Evolutionary conservation across 176 grass and related monocot species (phyloP).

Genomic region (Lolium rigidum): DNA sequence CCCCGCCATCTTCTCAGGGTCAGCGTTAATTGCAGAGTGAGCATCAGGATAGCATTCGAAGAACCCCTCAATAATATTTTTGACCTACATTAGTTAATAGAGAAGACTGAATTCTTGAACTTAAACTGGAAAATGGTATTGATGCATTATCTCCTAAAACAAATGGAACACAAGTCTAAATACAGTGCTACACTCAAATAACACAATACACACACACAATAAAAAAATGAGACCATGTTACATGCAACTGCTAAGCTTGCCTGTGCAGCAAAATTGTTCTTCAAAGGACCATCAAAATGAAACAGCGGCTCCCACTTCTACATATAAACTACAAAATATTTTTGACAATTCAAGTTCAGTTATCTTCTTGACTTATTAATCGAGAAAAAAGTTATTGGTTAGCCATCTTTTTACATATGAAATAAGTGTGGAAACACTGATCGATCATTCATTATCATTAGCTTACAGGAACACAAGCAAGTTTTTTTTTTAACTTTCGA

Average conservation of each 20-base stretch:
- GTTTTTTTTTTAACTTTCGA: background rate
- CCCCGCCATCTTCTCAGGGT: slow-evolving; percentile 40
- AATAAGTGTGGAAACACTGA: background rate
- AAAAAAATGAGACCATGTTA: background rate
- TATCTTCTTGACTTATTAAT: background rate
- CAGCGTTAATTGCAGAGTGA: slow-evolving; percentile 20
- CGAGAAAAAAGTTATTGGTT: background rate
- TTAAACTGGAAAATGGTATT: slow-evolving; percentile 17
- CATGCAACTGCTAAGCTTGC: background rate
- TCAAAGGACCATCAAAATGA: background rate
- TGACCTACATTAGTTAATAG: slow-evolving; percentile 45
- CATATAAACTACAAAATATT: background rate
- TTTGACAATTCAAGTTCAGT: slow-evolving; percentile 1
- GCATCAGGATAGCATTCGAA: slow-evolving; percentile 56
- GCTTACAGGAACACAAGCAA: background rate
- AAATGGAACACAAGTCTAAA: background rate
- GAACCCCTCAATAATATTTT: slow-evolving; percentile 36
- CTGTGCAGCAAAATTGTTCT: background rate
- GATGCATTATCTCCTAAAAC: background rate
- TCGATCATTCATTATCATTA: background rate
- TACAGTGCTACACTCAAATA: slow-evolving; percentile 9
- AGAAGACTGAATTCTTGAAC: background rate
- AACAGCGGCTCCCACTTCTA: background rate
- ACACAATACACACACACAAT: background rate
- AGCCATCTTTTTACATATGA: background rate